phyloP scores from a whole-genome alignment of 2,329 filamentous ascomycete species.

The Stylonectria norvegica region DNA sequence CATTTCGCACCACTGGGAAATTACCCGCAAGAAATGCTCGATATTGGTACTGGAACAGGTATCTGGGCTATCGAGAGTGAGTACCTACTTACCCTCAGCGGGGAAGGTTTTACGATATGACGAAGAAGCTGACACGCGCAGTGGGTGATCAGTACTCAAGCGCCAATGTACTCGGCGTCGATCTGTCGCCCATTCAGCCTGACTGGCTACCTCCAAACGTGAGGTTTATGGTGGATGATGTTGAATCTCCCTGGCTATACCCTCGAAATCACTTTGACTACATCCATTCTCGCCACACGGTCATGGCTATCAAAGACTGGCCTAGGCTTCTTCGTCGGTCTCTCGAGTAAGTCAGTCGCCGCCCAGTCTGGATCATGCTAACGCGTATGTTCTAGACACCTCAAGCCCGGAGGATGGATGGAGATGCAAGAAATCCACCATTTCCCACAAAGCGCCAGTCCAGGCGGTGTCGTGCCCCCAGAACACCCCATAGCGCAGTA shows the following conservation, averaged over 20 bases:
- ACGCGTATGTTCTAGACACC: slow-evolving; percentile 35
- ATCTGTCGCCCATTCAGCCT: slow-evolving; percentile 49
- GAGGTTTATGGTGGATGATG: slow-evolving; percentile 55
- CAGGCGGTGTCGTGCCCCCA: slow-evolving; percentile 34
- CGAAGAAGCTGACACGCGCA: slow-evolving; percentile 16
- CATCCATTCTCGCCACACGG: slow-evolving; percentile 56
- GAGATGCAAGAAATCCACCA: slow-evolving; percentile 55
- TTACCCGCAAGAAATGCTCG: slow-evolving; percentile 49
- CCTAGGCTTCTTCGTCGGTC: slow-evolving; percentile 39
- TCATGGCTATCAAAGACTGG: slow-evolving; percentile 57
- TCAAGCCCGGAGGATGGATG: slow-evolving; percentile 54
- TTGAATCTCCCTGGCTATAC: slow-evolving; percentile 55
- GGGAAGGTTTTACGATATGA: not conserved
- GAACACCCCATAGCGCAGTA: slow-evolving; percentile 44
- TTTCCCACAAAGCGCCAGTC: slow-evolving; percentile 42
- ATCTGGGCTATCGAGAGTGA: slow-evolving; percentile 57
- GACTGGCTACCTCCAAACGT: slow-evolving; percentile 54
- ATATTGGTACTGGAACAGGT: slow-evolving; percentile 57
- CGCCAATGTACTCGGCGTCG: slow-evolving; percentile 43
- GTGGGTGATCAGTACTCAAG: slow-evolving; percentile 47
- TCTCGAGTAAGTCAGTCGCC: slow-evolving; percentile 15
- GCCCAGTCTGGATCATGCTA: not conserved
- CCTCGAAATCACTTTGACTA: slow-evolving; percentile 56
- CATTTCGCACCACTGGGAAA: slow-evolving; percentile 50
- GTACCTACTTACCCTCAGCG: slow-evolving; percentile 13